These are phyloP conservation scores for Pyrenochaeta sp. DNA, from an alignment of 2,329 filamentous ascomycete species.

Conservation along the genomic window DNA sequence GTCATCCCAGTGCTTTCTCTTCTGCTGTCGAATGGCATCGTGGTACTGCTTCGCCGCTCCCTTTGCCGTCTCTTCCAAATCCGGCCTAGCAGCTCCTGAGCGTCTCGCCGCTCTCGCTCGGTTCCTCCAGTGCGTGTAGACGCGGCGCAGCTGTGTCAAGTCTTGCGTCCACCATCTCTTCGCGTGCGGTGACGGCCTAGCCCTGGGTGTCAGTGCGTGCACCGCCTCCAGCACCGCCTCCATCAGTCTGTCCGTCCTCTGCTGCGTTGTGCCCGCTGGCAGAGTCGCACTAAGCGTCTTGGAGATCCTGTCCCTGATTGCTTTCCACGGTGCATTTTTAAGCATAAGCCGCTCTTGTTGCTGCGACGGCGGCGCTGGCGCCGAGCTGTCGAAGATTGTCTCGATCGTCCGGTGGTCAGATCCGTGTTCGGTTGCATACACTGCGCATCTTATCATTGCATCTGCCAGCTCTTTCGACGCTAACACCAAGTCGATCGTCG, in stretches of 20 bases:
- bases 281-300: not conserved
- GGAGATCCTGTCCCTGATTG: conserved; percentile 11
- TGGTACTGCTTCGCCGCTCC: conserved; percentile 13
- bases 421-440: conserved; percentile 16
- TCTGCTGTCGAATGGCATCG: conserved; percentile 15
- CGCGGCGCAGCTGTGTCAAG: conserved; percentile 8
- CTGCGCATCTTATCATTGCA: conserved; percentile 9
- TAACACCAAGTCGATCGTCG: conserved; percentile 17
- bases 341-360: conserved; percentile 15
- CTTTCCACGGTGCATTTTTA: conserved; percentile 22
- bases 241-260: conserved; percentile 9
- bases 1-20: conserved; percentile 16
- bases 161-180: conserved; percentile 15
- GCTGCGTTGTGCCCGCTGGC: conserved; percentile 7
- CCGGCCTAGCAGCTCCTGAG: conserved; percentile 4
- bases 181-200: conserved; percentile 4
- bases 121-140: conserved; percentile 17
- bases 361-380: conserved; percentile 5
- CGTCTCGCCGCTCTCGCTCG: conserved; percentile 10
- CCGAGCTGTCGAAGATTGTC: conserved; percentile 14
- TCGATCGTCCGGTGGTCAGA: conserved; percentile 17
- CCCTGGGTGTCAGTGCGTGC: conserved; percentile 6
- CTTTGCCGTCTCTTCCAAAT: conserved; percentile 12
- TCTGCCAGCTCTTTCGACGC: conserved; percentile 11
- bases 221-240: conserved; percentile 8